These are phyloP conservation scores for Xylariaceae sp. DNA, from an alignment of 2,329 filamentous ascomycete species.

Conservation along the genomic window DNA sequence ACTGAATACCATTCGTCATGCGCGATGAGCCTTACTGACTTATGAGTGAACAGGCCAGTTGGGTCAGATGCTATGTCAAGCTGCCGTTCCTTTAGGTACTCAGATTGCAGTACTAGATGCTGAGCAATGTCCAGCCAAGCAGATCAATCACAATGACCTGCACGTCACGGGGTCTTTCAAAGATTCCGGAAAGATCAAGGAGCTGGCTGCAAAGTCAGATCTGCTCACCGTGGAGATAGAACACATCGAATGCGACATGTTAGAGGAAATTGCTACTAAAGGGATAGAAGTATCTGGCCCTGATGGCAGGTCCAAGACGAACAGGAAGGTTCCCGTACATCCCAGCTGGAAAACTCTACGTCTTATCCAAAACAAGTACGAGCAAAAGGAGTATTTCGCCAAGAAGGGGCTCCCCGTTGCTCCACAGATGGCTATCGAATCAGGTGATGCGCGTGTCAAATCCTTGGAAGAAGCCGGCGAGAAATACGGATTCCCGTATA, in stretches of 20 bases:
- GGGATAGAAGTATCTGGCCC: slow-evolving; percentile 51
- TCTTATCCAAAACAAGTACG: slow-evolving; percentile 89
- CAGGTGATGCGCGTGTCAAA: slow-evolving; percentile 47
- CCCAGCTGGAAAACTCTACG: slow-evolving; percentile 83
- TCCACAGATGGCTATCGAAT: slow-evolving; percentile 60
- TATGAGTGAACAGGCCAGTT: slow-evolving; percentile 57
- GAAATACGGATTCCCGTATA: slow-evolving; percentile 75
- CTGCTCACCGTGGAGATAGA: slow-evolving; percentile 93
- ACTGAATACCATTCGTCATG: not conserved
- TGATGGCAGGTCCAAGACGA: slow-evolving; percentile 30
- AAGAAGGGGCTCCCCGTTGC: slow-evolving; percentile 68
- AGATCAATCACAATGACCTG: slow-evolving; percentile 69
- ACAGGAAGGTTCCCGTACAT: slow-evolving; percentile 58
- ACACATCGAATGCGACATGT: slow-evolving; percentile 84
- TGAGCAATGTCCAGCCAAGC: slow-evolving; percentile 74
- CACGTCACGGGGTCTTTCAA: slow-evolving; percentile 89
- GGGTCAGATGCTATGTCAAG: slow-evolving; percentile 89
- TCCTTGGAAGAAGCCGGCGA: slow-evolving; percentile 61
- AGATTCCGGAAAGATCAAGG: slow-evolving; percentile 70
- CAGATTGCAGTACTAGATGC: slow-evolving; percentile 76
- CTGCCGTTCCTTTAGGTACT: slow-evolving; percentile 70
- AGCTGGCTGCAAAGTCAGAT: slow-evolving; percentile 73
- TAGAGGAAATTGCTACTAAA: slow-evolving; percentile 72
- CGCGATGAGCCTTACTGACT: slow-evolving; percentile 2
- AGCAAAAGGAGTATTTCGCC: slow-evolving; percentile 77